These are phyloP conservation scores for Mycosarcoma maydis DNA, from an alignment of 1,284 basidiomycete genomes.

Conservation along the genomic window DNA sequence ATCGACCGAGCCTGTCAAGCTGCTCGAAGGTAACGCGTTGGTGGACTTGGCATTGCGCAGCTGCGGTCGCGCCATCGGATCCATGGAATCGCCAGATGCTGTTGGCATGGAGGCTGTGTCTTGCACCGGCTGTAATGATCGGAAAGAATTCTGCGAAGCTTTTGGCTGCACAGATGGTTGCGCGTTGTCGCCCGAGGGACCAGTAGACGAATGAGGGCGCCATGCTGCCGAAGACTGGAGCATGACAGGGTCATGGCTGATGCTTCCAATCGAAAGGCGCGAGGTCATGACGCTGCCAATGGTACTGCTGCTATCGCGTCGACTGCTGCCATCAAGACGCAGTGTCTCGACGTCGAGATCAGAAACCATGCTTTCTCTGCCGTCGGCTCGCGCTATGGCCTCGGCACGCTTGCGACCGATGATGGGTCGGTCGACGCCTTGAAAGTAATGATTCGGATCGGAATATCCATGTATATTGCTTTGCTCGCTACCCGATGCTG, in stretches of 20 bases:
- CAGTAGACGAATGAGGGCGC: constrained; percentile 3
- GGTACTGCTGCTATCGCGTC: constrained; percentile 55
- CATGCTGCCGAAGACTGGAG: constrained; percentile 14
- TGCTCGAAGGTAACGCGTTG: constrained; percentile 8
- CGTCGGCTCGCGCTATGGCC: constrained; percentile 53
- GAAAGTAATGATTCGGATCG: constrained; percentile 49
- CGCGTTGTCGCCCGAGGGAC: not conserved
- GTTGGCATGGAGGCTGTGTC: not conserved
- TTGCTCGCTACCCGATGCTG: constrained; percentile 12
- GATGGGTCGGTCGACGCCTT: constrained; percentile 39
- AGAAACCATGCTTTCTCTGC: constrained; percentile 57
- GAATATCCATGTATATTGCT: constrained; percentile 23
- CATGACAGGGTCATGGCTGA: constrained; percentile 24
- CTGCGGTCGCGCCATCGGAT: constrained; percentile 4
- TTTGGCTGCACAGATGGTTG: constrained; percentile 5
- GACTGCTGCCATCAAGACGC: constrained; percentile 55
- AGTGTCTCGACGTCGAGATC: constrained; percentile 63
- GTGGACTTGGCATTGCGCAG: constrained; percentile 37
- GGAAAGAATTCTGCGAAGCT: constrained; percentile 21
- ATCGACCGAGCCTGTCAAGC: constrained; percentile 3
- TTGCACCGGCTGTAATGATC: constrained; percentile 29
- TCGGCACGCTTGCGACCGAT: constrained; percentile 49
- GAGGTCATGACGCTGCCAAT: constrained; percentile 43
- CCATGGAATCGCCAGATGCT: not conserved
- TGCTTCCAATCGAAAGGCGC: constrained; percentile 44